Conservation (phyloP, 2,329 filamentous ascomycete genomes). For the Fusarium pseudocircinatum region DNA sequence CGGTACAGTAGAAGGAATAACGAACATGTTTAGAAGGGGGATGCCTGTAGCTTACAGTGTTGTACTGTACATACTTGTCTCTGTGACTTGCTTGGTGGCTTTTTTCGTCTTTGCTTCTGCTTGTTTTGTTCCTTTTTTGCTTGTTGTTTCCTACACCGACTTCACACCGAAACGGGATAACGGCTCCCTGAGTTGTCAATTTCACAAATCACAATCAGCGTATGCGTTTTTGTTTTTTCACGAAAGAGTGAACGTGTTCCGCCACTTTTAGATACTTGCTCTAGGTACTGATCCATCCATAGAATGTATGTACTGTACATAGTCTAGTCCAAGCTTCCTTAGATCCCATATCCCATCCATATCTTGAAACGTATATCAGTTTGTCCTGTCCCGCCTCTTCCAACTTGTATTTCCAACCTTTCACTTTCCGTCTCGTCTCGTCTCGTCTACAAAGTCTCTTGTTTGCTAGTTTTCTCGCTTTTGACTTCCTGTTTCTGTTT, state of each 20-base stretch:
- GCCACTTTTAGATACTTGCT: constrained; percentile 22
- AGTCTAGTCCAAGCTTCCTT: constrained; percentile 7
- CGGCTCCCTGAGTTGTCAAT: constrained; percentile 30
- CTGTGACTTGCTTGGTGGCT: background rate
- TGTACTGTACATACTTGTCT: background rate
- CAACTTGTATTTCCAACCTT: background rate
- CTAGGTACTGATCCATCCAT: background rate
- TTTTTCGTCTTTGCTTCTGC: constrained; percentile 25
- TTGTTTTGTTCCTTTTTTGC: background rate
- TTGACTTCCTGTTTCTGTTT: constrained; percentile 8
- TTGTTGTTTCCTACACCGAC: constrained; percentile 41
- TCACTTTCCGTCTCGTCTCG: background rate
- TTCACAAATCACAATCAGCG: constrained; percentile 28
- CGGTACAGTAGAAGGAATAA: constrained; percentile 12
- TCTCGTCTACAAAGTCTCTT: background rate
- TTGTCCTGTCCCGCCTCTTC: constrained; percentile 13
- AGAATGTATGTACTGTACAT: constrained; percentile 9
- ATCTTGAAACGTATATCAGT: constrained; percentile 20
- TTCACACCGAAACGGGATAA: constrained; percentile 45
- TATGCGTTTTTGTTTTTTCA: constrained; percentile 11
- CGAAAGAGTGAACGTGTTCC: constrained; percentile 17
- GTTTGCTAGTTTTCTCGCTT: constrained; percentile 1
- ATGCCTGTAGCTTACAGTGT: background rate
- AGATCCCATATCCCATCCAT: constrained; percentile 2
- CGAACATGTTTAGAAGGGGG: constrained; percentile 21